These are phyloP conservation scores for Gossypium mustelinum DNA, from an alignment of 345 rosid genomes.

Conservation along the genomic window DNA sequence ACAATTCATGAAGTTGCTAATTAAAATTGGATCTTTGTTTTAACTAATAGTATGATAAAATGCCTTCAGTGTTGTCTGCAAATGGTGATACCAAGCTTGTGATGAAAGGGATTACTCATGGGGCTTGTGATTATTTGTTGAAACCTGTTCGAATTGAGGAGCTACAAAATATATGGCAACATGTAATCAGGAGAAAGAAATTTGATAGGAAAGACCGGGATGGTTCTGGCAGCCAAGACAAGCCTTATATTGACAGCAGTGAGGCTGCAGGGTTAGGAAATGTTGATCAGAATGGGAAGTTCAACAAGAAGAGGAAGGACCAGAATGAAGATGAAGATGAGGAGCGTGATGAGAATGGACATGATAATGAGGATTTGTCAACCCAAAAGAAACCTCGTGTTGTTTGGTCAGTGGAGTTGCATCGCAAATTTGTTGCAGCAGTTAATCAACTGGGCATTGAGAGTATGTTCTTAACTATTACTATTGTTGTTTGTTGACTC, in stretches of 20 bases:
- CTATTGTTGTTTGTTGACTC: neutral
- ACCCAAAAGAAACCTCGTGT: slow-evolving; percentile 79
- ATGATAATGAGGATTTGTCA: slow-evolving; percentile 53
- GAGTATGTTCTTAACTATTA: slow-evolving; percentile 43
- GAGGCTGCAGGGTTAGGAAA: slow-evolving; percentile 33
- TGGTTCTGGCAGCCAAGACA: slow-evolving; percentile 32
- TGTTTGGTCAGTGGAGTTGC: slow-evolving; percentile 78
- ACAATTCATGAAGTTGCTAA: neutral
- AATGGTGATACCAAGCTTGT: slow-evolving; percentile 79
- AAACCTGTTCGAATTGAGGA: slow-evolving; percentile 92
- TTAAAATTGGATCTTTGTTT: neutral
- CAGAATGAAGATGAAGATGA: slow-evolving; percentile 71
- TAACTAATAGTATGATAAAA: neutral
- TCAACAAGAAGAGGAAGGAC: slow-evolving; percentile 66
- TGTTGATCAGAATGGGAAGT: slow-evolving; percentile 52
- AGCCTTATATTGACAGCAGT: slow-evolving; percentile 26
- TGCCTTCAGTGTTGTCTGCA: slow-evolving; percentile 73
- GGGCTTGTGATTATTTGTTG: slow-evolving; percentile 88
- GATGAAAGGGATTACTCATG: slow-evolving; percentile 86
- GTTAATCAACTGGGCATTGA: slow-evolving; percentile 78
- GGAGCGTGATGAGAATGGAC: slow-evolving; percentile 45
- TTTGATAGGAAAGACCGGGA: slow-evolving; percentile 34
- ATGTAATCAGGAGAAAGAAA: slow-evolving; percentile 69
- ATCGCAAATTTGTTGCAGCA: slow-evolving; percentile 66
- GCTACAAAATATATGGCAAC: slow-evolving; percentile 95